Percentiles rank a stretch among this genome's conserved stretches.
Evolutionary conservation across 345 rosid genomes (phyloP).

Genomic region (Psidium guajava): DNA sequence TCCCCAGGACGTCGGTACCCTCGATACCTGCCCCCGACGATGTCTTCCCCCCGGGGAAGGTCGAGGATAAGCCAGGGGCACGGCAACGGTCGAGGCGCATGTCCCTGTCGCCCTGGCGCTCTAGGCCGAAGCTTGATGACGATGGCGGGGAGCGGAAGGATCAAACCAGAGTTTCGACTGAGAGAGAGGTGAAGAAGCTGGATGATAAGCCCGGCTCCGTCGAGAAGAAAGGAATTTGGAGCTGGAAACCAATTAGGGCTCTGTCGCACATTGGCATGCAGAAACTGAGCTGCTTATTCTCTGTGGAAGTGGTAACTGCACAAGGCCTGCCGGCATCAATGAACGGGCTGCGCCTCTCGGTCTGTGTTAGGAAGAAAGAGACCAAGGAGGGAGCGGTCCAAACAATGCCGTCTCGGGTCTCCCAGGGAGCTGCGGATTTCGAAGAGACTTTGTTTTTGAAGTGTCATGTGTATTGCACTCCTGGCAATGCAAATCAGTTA

Average conservation of each 20-base stretch:
- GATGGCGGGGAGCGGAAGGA: constrained; percentile 14
- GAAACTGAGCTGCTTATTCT: constrained; percentile 76
- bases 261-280: constrained; percentile 77
- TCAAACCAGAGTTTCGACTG: constrained; percentile 1
- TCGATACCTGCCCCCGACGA: constrained; percentile 26
- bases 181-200: constrained; percentile 9
- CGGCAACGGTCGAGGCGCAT: constrained; percentile 49
- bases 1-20: constrained; percentile 61
- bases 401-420: constrained; percentile 88
- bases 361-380: constrained; percentile 79
- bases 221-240: constrained; percentile 79
- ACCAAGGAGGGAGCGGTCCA: constrained; percentile 73
- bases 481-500: constrained; percentile 39
- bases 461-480: constrained; percentile 65
- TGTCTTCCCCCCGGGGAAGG: background rate
- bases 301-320: constrained; percentile 72
- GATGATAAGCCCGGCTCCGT: constrained; percentile 13
- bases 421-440: constrained; percentile 84
- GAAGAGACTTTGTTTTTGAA: constrained; percentile 80
- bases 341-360: constrained; percentile 90
- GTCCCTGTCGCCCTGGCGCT: constrained; percentile 92
- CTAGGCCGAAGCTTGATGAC: constrained; percentile 53
- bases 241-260: constrained; percentile 88
- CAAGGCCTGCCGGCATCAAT: constrained; percentile 85
- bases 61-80: constrained; percentile 12